Percentiles rank a stretch among this genome's conserved stretches.
Evolutionary conservation across 164 flowering plant species (phyloP).

Genomic region (Echeveria elegans): DNA sequence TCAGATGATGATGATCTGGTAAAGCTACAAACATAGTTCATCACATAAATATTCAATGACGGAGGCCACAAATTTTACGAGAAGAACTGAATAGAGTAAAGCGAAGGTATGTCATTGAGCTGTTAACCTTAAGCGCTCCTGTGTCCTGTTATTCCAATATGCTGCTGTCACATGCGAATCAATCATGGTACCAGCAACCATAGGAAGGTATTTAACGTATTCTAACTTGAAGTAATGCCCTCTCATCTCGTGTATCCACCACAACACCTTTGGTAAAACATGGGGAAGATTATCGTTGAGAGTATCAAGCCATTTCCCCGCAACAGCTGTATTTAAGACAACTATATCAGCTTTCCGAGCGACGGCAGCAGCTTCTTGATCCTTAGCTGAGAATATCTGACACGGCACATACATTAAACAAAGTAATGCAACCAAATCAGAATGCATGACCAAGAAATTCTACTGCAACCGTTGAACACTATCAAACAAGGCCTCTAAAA

Average conservation of each 20-base stretch:
- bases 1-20: background rate
- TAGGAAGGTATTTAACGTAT: slow-evolving; percentile 92
- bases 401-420: slow-evolving; percentile 1
- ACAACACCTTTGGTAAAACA: slow-evolving; percentile 85
- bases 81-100: background rate
- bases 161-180: slow-evolving; percentile 89
- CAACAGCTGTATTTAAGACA: slow-evolving; percentile 93
- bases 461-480: background rate
- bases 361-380: slow-evolving; percentile 61
- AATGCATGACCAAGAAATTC: background rate
- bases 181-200: slow-evolving; percentile 96
- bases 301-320: slow-evolving; percentile 97
- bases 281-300: slow-evolving; percentile 65
- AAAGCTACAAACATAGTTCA: background rate
- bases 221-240: slow-evolving; percentile 92
- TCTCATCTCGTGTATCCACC: slow-evolving; percentile 99
- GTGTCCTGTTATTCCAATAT: slow-evolving; percentile 89
- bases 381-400: slow-evolving; percentile 71
- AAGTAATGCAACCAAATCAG: background rate
- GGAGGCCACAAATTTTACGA: background rate
- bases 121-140: slow-evolving; percentile 58
- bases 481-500: background rate
- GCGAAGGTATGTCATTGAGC: background rate
- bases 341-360: slow-evolving; percentile 91
- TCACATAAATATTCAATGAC: background rate